phyloP scores from a whole-genome alignment of 495 filamentous ascomycete species.

The Aspergillus cavernicola region DNA sequence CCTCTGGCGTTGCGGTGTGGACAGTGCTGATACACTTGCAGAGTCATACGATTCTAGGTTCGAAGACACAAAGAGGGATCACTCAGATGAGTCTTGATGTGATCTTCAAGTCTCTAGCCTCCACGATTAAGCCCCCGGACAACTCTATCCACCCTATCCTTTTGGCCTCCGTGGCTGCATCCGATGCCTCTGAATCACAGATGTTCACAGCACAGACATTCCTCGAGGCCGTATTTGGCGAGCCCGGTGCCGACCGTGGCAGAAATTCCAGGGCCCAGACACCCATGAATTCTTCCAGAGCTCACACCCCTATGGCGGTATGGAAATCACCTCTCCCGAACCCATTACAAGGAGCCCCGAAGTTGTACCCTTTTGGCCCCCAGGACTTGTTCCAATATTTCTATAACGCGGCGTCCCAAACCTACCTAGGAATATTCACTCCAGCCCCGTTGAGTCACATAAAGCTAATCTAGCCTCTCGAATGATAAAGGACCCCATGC shows the following conservation, averaged over 20 bases:
- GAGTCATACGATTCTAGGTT: constrained; percentile 97
- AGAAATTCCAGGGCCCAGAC: constrained; percentile 72
- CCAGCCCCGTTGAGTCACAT: constrained; percentile 16
- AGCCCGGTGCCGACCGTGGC: constrained; percentile 54
- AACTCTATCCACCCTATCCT: constrained; percentile 55
- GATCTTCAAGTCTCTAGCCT: constrained; percentile 73
- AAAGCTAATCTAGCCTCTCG: constrained; percentile 36
- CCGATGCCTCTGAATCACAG: constrained; percentile 80
- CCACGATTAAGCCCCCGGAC: constrained; percentile 59
- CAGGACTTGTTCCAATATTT: constrained; percentile 3
- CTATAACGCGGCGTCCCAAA: neutral
- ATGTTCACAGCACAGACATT: constrained; percentile 74
- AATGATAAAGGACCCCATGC: constrained; percentile 50
- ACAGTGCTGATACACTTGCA: constrained; percentile 34
- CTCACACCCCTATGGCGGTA: constrained; percentile 45
- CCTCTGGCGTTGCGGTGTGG: neutral
- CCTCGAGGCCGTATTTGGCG: constrained; percentile 74
- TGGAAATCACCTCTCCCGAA: constrained; percentile 30
- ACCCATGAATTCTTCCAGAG: constrained; percentile 63
- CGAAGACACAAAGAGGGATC: constrained; percentile 77
- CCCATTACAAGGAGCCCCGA: constrained; percentile 21
- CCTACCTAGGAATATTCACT: constrained; percentile 17
- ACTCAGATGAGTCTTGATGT: constrained; percentile 90
- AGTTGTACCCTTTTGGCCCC: constrained; percentile 25
- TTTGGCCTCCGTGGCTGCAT: constrained; percentile 65